Evolutionary conservation across 495 filamentous ascomycete species (phyloP), one percentile per base, ranked within the genome.

Genomic region (Haplographium delicatum): DNA sequence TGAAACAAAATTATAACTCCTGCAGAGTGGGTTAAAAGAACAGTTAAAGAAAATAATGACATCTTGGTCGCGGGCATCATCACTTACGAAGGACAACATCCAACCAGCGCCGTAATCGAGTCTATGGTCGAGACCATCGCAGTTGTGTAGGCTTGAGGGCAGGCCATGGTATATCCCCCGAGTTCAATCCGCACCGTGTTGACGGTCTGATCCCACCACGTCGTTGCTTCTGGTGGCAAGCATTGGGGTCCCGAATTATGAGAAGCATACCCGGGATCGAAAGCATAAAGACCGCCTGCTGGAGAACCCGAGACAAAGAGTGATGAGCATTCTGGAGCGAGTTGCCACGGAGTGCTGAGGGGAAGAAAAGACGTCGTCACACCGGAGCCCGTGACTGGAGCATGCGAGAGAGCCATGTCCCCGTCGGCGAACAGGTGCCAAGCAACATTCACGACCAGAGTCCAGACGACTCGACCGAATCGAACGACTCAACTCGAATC

Each of bases 11-110:
- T 38, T 24, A 23, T 48, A 48, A 11, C 22, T 26, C 22, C 46
- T 48, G n/a, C 19, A 39, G 13, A 28, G 33, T 27, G 30, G 34
- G 34, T 38, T 16, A 38, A 46, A n/a, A n/a, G n/a, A n/a, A n/a
- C n/a, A n/a, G n/a, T n/a, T n/a, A n/a, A n/a, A n/a, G n/a, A n/a
- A n/a, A n/a, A n/a, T n/a, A n/a, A n/a, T n/a, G n/a, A n/a, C n/a
- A n/a, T n/a, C n/a, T n/a, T n/a, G n/a, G n/a, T n/a, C n/a, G n/a
- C n/a, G 3, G 13, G 41, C 1, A 44, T 33, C 23, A 30, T 35
- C 25, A 57, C 60, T 34, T 51, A 65, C 62, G 59, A 33, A 37
- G 62, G 62, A 45, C 62, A 65, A 48, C 62, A 65, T 22, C 50
- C 62, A 13, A 65, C 50, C 19, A 47, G 55, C 5, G 60, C 61